Base-by-base conservation (phyloP, 148 eudicot genomes). In the Pouteria glomerata region DNA sequence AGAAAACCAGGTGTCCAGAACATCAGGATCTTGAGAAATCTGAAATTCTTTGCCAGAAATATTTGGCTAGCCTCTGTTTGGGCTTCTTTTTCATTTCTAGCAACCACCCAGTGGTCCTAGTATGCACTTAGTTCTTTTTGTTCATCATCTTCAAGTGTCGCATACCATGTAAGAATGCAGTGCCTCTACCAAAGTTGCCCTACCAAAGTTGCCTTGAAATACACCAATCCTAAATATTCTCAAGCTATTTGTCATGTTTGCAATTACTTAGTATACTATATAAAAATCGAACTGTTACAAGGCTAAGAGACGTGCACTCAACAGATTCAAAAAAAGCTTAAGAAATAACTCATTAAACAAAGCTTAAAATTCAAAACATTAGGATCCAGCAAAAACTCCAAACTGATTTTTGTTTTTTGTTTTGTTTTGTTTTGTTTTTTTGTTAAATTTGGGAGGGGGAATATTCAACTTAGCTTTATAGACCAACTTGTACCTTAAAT, bases 161-260 rank as follows among this genome's bases (percentile, higher is more conserved):
- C 97, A 78, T 91, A 95, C 96, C 97, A 95, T 57, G 96, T 96
- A 80, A 97, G 98, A 76, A 95, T 67, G 26, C 91, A 89, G 56
- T 95, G 98, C 68, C 97, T n/a, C n/a, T n/a, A n/a, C n/a, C n/a
- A n/a, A n/a, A n/a, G n/a, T n/a, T n/a, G n/a, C n/a, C 98, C 98
- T 97, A 91, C 98, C 98, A 95, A 71, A 95, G 96, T 76, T 95
- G 98, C 85, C 97, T 88, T 70, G 97, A 95, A 52, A 95, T 75
- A 72, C 98, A 95, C 98, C 98, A 89, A 79, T 95, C 97, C 57
- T 93, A 92, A 73, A 91, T 95, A 57, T 89, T 91, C 74, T 89
- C 96, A 69, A 95, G 98, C 98, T 97, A 95, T 77, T 97, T 95
- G 89, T 44, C 51, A 74, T 30, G 14, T 35, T 39, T 4, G 11